A percentile compares a stretch with the other conserved stretches of the same genome.
Conservation (phyloP, 1,284 basidiomycete species). For the Ustilago loliicola region DNA sequence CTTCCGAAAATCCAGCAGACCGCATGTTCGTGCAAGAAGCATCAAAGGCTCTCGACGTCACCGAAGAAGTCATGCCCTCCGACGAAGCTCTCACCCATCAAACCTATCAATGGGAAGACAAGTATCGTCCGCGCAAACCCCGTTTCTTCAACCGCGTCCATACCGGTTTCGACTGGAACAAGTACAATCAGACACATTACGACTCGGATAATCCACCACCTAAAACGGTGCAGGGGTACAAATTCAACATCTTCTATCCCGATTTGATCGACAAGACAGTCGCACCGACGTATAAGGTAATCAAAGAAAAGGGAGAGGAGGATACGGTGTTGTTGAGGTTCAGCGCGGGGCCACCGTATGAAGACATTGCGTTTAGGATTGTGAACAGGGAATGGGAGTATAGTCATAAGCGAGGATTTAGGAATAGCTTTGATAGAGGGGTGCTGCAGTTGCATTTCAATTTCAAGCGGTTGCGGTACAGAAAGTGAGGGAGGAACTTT, state of each 20-base stretch:
- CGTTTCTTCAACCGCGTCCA: constrained; percentile 99
- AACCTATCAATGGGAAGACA: constrained; percentile 97
- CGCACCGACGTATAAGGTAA: constrained; percentile 92
- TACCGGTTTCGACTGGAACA: constrained; percentile 99
- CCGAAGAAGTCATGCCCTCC: constrained; percentile 91
- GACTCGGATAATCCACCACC: constrained; percentile 69
- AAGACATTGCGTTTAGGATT: constrained; percentile 98
- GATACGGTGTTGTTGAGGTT: constrained; percentile 95
- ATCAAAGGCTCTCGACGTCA: constrained; percentile 91
- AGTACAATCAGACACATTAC: constrained; percentile 73
- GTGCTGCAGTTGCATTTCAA: constrained; percentile 71
- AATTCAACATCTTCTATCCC: constrained; percentile 96
- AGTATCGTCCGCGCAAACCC: constrained; percentile 97
- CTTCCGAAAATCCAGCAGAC: constrained; percentile 41
- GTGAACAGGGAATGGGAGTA: constrained; percentile 99
- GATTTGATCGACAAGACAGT: constrained; percentile 97
- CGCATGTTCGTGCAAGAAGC: constrained; percentile 60
- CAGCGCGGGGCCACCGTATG: constrained; percentile 96
- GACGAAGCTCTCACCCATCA: constrained; percentile 80
- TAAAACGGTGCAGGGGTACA: constrained; percentile 80
- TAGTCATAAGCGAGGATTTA: constrained; percentile 83
- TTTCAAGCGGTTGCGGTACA: constrained; percentile 67
- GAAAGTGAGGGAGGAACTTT: constrained; percentile 50
- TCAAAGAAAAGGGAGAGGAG: constrained; percentile 84
- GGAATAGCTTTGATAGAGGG: constrained; percentile 75